Base-by-base conservation (phyloP, 345 rosid genomes). In the Populus simonii region DNA sequence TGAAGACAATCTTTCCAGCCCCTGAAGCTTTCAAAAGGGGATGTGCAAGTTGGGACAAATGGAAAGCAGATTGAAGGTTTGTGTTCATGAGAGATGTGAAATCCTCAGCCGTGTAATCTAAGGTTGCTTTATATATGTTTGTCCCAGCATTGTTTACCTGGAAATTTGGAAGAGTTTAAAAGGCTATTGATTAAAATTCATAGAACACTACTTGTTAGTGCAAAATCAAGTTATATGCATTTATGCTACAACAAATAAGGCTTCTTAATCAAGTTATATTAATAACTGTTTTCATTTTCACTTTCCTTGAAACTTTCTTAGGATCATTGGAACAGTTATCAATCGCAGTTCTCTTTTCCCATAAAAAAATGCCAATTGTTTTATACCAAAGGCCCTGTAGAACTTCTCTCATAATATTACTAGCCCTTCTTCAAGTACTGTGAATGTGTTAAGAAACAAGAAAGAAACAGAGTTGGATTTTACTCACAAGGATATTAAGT, bases 11-110 rank as follows among this genome's bases (percentile, higher is more conserved):
- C 1, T 11, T 67, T 67, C 70, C 70, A 67, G 41, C 70, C 36
- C 70, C 70, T 31, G 70, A 31, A 38, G 70, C 70, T 67, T 33
- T 67, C 27, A 67, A 20, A 67, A 67, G 70, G 7, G 70, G 70
- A 36, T 67, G 70, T 7, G 43, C 23, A 2, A 67, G 70, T 33
- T 67, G 70, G 15, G 47, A 67, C 11, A 67, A 8, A 36, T 67
- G 70, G 70, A 31, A 67, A 67, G 70, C 70, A 31, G 70, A 67
- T 67, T 1, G 36, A 8, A 67, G 41, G 41, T 67, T 67, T 67
- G 45, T 67, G 33, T 10, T n/a, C 70, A 67, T 11, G n/a, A 67
- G 22, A 20, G 22, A 36, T 33, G 13, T 12, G 70, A 67, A 67
- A 35, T 67, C 70, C 45, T 67, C 70, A 18, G 47, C 13, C 8